These are phyloP conservation scores for Leccinum aurantiacum DNA, from an alignment of 768 basidiomycete genomes.

Conservation along the genomic window DNA sequence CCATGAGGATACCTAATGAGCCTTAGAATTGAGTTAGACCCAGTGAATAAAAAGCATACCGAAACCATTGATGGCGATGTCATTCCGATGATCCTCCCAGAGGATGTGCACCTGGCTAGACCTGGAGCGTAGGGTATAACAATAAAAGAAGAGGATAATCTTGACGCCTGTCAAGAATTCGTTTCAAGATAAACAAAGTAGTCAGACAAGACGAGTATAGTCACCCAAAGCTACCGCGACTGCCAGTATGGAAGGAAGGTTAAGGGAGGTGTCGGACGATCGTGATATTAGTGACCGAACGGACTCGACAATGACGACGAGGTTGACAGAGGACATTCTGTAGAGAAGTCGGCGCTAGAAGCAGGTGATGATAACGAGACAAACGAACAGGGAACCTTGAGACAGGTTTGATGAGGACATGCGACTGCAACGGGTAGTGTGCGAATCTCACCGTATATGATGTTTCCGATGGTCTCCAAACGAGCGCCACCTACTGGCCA, in stretches of 20 bases:
- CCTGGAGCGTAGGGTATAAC: constrained; percentile 69
- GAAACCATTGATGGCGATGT: constrained; percentile 78
- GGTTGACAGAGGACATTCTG: constrained; percentile 90
- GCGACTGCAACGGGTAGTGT: neutral
- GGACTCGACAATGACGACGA: constrained; percentile 89
- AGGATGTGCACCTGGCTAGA: constrained; percentile 93
- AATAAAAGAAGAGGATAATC: constrained; percentile 83
- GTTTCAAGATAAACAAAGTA: neutral
- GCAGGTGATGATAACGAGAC: neutral
- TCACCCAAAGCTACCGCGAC: constrained; percentile 78
- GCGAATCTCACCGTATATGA: constrained; percentile 68
- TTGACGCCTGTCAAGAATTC: constrained; percentile 63
- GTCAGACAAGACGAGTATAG: neutral
- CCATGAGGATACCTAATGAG: constrained; percentile 72
- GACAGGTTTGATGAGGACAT: constrained; percentile 4
- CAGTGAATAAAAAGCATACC: constrained; percentile 40
- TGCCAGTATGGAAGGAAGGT: constrained; percentile 79
- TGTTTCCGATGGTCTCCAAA: constrained; percentile 87
- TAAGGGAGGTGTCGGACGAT: constrained; percentile 56
- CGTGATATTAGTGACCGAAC: constrained; percentile 67
- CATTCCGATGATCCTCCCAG: constrained; percentile 97
- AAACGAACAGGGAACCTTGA: constrained; percentile 49
- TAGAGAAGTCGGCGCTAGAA: constrained; percentile 3
- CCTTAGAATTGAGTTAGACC: neutral
- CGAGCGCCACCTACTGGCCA: constrained; percentile 92